Percentiles rank a stretch among this genome's conserved stretches.
Evolutionary conservation across 768 basidiomycete genomes (phyloP).

Genomic region (Hortiboletus flavorubellus): DNA sequence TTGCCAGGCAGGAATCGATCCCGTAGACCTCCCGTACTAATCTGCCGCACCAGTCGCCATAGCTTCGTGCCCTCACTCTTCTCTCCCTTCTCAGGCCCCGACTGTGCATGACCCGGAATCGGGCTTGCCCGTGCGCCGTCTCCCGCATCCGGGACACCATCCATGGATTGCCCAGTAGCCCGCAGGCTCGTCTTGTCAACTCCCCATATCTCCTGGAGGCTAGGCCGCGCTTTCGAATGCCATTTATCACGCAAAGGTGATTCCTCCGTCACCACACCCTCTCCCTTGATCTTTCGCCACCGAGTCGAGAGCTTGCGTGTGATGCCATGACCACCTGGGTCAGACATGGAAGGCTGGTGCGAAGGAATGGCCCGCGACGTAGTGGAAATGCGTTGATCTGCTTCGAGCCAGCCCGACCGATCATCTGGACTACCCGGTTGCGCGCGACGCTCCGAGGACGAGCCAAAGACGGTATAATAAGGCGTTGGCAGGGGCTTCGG

Average conservation of each 20-base stretch:
- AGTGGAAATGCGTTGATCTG: background rate
- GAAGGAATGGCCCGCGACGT: background rate
- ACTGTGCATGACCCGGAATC: constrained; percentile 4
- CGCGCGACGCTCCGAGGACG: constrained; percentile 41
- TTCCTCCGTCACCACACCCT: constrained; percentile 19
- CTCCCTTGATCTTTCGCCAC: constrained; percentile 28
- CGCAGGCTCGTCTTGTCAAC: constrained; percentile 7
- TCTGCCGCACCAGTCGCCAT: constrained; percentile 69
- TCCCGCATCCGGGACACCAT: constrained; percentile 13
- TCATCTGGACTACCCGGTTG: constrained; percentile 45
- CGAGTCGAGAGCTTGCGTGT: constrained; percentile 37
- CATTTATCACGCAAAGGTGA: constrained; percentile 16
- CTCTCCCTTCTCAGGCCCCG: constrained; percentile 15
- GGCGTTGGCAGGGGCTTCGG: constrained; percentile 31
- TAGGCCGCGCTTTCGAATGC: constrained; percentile 26
- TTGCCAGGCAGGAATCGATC: constrained; percentile 39
- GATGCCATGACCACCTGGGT: constrained; percentile 22
- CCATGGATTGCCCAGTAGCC: constrained; percentile 15
- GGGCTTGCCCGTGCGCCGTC: constrained; percentile 13
- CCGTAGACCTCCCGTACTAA: constrained; percentile 60
- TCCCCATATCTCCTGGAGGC: constrained; percentile 33
- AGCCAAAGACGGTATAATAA: constrained; percentile 58
- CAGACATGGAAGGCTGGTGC: constrained; percentile 10
- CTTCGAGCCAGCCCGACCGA: constrained; percentile 10
- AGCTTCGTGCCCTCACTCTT: constrained; percentile 41